Percentiles rank a stretch among this genome's conserved stretches.
Conservation (phyloP, 768 basidiomycete genomes). For the Macrolepiota fuliginosa region DNA sequence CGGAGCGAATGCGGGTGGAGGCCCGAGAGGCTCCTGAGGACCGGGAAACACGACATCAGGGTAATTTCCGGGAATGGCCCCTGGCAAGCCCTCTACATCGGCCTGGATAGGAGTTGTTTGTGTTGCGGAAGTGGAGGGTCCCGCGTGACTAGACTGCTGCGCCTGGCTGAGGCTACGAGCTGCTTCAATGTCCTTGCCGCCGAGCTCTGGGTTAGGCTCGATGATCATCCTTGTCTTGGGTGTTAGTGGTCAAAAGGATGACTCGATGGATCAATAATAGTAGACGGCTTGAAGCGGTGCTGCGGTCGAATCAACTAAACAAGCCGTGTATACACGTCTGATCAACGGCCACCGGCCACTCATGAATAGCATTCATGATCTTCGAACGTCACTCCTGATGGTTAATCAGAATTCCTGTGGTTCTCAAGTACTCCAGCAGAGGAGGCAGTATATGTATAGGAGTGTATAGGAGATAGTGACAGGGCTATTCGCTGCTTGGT, state of each 20-base stretch:
- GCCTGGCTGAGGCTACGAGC: neutral
- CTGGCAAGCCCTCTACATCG: neutral
- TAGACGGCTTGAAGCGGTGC: neutral
- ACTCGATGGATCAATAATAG: neutral
- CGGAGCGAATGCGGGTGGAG: conserved; percentile 60
- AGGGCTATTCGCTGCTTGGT: neutral
- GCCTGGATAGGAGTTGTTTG: neutral
- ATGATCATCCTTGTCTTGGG: neutral
- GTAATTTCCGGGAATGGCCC: neutral
- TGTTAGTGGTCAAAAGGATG: neutral
- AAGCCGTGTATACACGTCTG: neutral
- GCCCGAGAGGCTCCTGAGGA: conserved; percentile 29
- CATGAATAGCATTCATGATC: too few relatives aligned
- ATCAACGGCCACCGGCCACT: neutral
- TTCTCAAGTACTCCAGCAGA: neutral
- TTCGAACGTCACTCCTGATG: neutral
- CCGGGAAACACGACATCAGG: neutral
- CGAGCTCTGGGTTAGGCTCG: neutral
- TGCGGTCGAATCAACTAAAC: neutral
- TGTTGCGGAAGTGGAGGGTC: neutral
- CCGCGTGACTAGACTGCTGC: neutral
- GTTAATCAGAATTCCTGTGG: neutral
- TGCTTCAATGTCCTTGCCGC: neutral
- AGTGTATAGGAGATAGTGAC: neutral
- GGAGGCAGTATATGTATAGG: neutral